Base-by-base conservation (phyloP, 805 yeast genomes). In the Barnettozyma pratensis region DNA sequence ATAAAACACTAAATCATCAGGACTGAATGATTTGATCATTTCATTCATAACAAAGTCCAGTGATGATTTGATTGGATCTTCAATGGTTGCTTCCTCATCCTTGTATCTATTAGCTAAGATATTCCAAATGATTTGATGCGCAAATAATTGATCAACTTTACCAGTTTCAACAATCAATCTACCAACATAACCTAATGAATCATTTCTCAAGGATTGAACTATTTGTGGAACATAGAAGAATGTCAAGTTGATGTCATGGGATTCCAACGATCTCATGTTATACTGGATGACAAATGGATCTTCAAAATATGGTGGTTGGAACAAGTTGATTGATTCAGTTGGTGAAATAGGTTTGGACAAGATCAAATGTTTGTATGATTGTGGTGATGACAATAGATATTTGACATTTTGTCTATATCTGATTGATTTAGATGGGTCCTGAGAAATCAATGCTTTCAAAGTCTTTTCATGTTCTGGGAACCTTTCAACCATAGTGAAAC, bases 51-150 rank as follows among this genome's bases (percentile, higher is more conserved):
- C 87, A 40, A 72, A 72, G 63, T 92, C 97, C 54, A 94, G 72
- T 2, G 74, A 74, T 1, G 97, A 97, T 65, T 92, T 92, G 60
- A 92, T 72, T 1, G 78, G 72, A 67, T 91, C 96, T 4, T 95
- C 94, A 7, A 78, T 74, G 0, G 80, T 73, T 0, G 89, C 83
- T 8, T 92, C 96, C 58, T 92, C 98, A 62, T 87, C 97, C 57
- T 84, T 85, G 67, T 79, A 94, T 53, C 90, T 80, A 62, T 95
- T 94, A 1, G 99, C 98, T 60, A 85, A 68, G 87, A 94, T 89
- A 61, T 94, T 94, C 99, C 99, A 94, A 47, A 94, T 89, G 55
- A 94, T 91, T 67, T 94, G 99, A 66, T 94, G 99, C 0, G 98
- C 91, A 73, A 94, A 94, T 53, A 92, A 72, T 56, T 87, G 95